Evolutionary conservation across 495 filamentous ascomycete genomes (phyloP), one percentile per base, ranked within the genome.

Genomic region (Aspergillus egyptiacus): DNA sequence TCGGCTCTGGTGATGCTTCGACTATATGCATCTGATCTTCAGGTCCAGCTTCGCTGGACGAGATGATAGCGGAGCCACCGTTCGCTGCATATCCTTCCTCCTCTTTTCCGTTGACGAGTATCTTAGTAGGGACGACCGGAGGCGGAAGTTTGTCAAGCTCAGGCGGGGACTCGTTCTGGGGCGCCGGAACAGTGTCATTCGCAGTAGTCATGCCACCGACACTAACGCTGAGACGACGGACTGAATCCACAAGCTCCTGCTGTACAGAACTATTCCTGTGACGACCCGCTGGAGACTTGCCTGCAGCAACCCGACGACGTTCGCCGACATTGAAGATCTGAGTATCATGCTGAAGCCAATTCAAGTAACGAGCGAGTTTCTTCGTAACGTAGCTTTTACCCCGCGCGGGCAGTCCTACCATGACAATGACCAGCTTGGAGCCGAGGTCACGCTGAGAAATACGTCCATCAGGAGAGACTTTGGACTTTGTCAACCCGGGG

Each of bases 381-480:
- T 96, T 96, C 45, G 91, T 96, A 57, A 98, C 90, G 67, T 98
- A 98, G 48, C 89, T 95, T 69, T 98, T 98, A 45, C 93, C 93
- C 51, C 93, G 73, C 1, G 93, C 93, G 0, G 93, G 93, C 42
- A 98, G 75, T 50, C 93, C 93, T 39, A 98, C 93, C 93, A 98
- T 98, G 58, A 97, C 84, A 60, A 98, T 93, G 58, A 96, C 90
- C 56, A 97, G 74, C 73, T 98, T 98, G 14, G 91, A 82, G 18
- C 89, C 93, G 39, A 98, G 82, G 75, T 98, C 93, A 49, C 90
- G 76, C 55, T 90, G 82, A 48, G 93, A 82, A 51, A 98, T 98
- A 41, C 84, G 80, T 47, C 93, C 93, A 64, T 98, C 93, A 10
- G 93, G 93, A 7, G 93, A 96, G 15, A 91, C 87, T 61, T 85